phyloP scores from a whole-genome alignment of 1,139 yeast species.

The Magnusiomyces suaveolens region DNA sequence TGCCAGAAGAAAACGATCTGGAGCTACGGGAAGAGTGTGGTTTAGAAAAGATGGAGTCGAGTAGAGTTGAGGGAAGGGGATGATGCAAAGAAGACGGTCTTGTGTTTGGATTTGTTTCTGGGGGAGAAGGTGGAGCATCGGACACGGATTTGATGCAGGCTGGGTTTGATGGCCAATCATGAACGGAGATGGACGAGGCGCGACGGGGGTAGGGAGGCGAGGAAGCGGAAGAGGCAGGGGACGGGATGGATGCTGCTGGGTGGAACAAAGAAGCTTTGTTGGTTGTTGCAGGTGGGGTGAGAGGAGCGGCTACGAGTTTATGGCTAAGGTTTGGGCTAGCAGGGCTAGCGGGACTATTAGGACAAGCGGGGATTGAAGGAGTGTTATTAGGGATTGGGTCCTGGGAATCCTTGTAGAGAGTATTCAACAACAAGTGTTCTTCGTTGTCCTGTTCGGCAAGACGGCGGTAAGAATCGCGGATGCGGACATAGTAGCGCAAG shows the following conservation, averaged over 20 bases:
- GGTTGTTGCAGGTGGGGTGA: background rate
- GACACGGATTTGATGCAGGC: background rate
- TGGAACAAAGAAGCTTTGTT: background rate
- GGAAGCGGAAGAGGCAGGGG: background rate
- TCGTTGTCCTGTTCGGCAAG: background rate
- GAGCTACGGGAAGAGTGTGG: background rate
- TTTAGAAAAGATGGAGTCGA: background rate
- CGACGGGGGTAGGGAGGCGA: background rate
- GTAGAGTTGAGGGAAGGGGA: background rate
- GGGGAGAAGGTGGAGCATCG: background rate
- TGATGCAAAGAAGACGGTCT: background rate
- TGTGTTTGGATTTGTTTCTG: background rate
- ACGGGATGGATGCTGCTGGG: background rate
- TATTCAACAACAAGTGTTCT: background rate
- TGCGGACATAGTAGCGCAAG: slow-evolving; percentile 3
- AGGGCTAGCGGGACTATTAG: background rate
- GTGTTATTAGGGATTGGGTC: background rate
- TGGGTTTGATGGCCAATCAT: background rate
- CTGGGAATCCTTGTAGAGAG: background rate
- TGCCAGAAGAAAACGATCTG: background rate
- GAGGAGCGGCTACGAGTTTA: background rate
- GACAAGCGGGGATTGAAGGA: background rate
- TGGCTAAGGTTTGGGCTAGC: background rate
- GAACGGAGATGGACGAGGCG: background rate
- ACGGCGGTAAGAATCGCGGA: background rate